Evolutionary conservation across 2,329 filamentous ascomycete species (phyloP).

Genomic region (Diaporthe destruens): DNA sequence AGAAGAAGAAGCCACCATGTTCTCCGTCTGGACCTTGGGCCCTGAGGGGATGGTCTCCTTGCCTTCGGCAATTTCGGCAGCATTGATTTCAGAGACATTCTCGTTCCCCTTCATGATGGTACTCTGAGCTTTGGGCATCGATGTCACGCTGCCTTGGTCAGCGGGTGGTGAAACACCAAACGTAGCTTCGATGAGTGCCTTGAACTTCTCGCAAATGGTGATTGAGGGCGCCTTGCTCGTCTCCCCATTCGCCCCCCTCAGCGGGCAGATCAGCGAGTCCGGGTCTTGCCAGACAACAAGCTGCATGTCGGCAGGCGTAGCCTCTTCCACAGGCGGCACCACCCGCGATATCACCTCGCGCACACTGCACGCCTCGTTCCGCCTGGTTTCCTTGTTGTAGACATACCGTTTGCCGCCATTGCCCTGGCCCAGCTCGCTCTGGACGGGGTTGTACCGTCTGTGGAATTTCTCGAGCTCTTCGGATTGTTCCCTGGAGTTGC

Average conservation of each 20-base stretch:
- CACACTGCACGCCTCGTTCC: slow-evolving; percentile 3
- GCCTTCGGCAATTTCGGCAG: no score
- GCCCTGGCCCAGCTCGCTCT: not conserved
- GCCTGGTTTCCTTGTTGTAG: not conserved
- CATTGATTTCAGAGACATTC: no score
- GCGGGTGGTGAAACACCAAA: no score
- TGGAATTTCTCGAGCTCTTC: not conserved
- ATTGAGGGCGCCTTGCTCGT: not conserved
- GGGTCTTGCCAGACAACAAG: not conserved
- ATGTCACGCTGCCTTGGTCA: no score
- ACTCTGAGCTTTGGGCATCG: no score
- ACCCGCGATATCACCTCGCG: slow-evolving; percentile 17
- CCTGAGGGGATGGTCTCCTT: no score
- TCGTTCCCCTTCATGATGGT: no score
- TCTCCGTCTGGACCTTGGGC: no score
- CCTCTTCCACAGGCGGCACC: not conserved
- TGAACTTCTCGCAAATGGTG: no score
- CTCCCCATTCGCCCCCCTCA: not conserved
- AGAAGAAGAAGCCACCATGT: no score
- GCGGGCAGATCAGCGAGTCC: not conserved
- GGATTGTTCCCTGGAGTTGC: not conserved
- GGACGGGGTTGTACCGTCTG: not conserved
- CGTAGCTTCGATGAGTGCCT: no score
- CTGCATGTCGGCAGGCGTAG: not conserved
- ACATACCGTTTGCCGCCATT: slow-evolving; percentile 22